Evolutionary conservation across 2,329 filamentous ascomycete species (phyloP).

Genomic region (Diaporthe sp.): DNA sequence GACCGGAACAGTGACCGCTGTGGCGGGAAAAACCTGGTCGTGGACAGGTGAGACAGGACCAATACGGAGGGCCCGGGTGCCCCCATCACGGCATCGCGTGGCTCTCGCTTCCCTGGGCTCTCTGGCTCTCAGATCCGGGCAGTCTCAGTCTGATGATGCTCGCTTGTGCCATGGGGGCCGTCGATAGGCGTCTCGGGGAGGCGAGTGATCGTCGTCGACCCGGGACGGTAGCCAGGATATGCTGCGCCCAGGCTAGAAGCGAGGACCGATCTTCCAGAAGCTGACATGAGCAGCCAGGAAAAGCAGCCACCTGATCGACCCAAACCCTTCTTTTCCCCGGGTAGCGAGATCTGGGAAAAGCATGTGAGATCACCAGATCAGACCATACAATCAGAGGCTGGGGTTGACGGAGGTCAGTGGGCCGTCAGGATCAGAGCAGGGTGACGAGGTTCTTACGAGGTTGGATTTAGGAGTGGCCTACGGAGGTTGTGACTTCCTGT

Average conservation of each 20-base stretch:
- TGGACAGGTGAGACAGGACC: slow-evolving; percentile 15
- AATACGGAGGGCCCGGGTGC: background rate
- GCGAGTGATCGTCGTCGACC: slow-evolving; percentile 14
- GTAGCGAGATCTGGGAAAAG: slow-evolving; percentile 25
- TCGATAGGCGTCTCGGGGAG: background rate
- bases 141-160: slow-evolving; percentile 20
- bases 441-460: background rate
- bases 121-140: background rate
- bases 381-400: background rate
- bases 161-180: slow-evolving; percentile 8
- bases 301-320: slow-evolving; percentile 14
- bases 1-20: background rate
- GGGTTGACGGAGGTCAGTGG: background rate
- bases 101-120: slow-evolving; percentile 21
- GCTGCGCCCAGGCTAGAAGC: slow-evolving; percentile 14
- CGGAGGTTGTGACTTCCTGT: background rate
- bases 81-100: background rate
- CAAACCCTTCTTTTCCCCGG: background rate
- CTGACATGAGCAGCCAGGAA: background rate
- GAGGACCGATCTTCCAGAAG: slow-evolving; percentile 19
- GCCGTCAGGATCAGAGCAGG: background rate
- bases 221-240: background rate
- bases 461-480: slow-evolving; percentile 10
- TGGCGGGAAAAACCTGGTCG: background rate
- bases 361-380: slow-evolving; percentile 10